Evolutionary conservation across 495 filamentous ascomycete genomes (phyloP).

Genomic region (Hypoxylon lienhwacheense): DNA sequence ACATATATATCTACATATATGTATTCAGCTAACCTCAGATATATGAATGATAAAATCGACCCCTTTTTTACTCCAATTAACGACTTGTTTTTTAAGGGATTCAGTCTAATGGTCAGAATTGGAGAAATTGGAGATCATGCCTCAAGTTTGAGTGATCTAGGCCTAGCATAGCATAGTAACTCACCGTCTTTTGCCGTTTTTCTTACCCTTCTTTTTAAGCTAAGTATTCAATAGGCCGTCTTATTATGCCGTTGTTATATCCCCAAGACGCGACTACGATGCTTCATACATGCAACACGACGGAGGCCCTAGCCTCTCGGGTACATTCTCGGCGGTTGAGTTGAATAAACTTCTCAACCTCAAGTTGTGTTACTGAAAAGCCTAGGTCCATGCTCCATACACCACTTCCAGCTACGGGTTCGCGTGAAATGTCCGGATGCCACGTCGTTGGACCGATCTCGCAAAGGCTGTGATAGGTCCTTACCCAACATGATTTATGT

Average conservation of each 20-base stretch:
- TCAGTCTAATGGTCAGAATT: conserved; percentile 32
- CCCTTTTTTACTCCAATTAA: conserved; percentile 29
- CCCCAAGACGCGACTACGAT: conserved; percentile 9
- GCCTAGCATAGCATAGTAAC: conserved; percentile 23
- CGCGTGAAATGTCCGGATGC: conserved; percentile 25
- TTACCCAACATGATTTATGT: conserved; percentile 7
- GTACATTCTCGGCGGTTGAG: conserved; percentile 30
- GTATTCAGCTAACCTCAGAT: conserved; percentile 7
- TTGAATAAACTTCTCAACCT: conserved; percentile 23
- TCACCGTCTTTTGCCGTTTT: conserved; percentile 21
- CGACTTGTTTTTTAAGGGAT: conserved; percentile 19
- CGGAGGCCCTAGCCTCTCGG: conserved; percentile 30
- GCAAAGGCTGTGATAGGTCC: conserved; percentile 33
- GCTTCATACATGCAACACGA: conserved; percentile 25
- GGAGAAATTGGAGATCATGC: conserved; percentile 35
- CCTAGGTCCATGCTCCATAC: conserved; percentile 14
- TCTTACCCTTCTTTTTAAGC: conserved; percentile 23
- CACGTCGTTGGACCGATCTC: conserved; percentile 34
- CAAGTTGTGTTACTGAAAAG: conserved; percentile 13
- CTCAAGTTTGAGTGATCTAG: conserved; percentile 26
- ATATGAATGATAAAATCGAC: conserved; percentile 18
- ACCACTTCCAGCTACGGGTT: conserved; percentile 7
- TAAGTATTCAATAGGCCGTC: conserved; percentile 10
- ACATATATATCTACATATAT: not conserved
- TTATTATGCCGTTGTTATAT: conserved; percentile 23